Evolutionary conservation across 2,329 filamentous ascomycete genomes (phyloP), one percentile per base, ranked within the genome.

Genomic region (Hymenoscyphus salicellus): DNA sequence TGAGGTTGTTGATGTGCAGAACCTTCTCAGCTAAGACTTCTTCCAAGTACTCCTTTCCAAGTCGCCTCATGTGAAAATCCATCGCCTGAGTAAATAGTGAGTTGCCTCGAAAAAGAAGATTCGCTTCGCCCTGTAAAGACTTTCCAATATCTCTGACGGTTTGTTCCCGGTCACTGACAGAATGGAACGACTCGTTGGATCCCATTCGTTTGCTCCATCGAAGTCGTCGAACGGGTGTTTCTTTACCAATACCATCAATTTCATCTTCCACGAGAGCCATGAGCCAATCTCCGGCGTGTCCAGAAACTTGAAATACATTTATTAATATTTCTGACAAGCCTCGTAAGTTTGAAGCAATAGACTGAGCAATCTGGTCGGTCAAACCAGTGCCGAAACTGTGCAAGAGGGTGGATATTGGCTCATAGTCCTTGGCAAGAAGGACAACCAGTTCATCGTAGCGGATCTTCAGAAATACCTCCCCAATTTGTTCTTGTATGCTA

Each of bases 241-340:
- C 93, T 74, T 89, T 96, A 63, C 92, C 87, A 20, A 95, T 88
- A 0, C 94, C 94, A 73, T 98, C 95, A 64, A 99, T 98, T 77
- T 99, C 95, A 74, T 98, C 94, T 77, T 99, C 95, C 0, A 97
- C 91, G 49, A 99, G 81, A 2, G 92, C 89, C 82, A 92, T 95
- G 26, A 99, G 84, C 95, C 95, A 99, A 65, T 97, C 92, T 55
- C 85, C 84, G 2, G 91, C 90, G 43, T 86, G 86, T 0, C 92
- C 92, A 2, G 93, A 94, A 2, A 96, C 93, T 74, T 99, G 95
- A 72, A 94, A 99, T 61, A 99, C 96, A 75, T 98, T 96, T 68
- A 98, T 80, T 43, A 98, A 86, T 32, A 90, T 88, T 74, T 97
- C 93, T 1, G 93, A 91, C 8, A 98, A 77, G n/a, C 86, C 84